Evolutionary conservation across 495 filamentous ascomycete genomes (phyloP).

Genomic region (Rostrohypoxylon terebratum): DNA sequence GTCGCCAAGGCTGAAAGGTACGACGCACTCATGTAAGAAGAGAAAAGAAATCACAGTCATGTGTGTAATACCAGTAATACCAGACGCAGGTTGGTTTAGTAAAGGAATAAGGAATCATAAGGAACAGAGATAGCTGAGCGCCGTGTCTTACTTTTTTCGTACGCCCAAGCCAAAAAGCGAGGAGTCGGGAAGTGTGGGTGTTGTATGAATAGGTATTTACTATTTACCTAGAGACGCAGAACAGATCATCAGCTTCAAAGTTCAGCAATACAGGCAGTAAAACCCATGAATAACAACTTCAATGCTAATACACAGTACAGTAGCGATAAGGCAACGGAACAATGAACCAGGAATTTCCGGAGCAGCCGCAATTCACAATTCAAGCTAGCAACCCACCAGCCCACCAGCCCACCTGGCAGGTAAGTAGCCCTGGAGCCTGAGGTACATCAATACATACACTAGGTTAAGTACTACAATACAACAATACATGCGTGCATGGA

Average conservation of each 20-base stretch:
- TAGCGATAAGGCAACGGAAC: conserved; percentile 30
- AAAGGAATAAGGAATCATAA: background rate
- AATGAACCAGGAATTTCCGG: conserved; percentile 35
- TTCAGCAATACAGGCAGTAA: too few species aligned
- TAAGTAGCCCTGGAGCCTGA: background rate
- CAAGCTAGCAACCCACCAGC: background rate
- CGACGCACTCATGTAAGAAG: background rate
- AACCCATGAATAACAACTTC: too few species aligned
- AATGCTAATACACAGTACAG: too few species aligned
- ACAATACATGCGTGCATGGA: background rate
- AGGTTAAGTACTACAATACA: too few species aligned
- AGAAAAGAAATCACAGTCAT: conserved; percentile 8
- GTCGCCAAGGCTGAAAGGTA: conserved; percentile 21
- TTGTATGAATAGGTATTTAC: background rate
- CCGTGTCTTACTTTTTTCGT: conserved; percentile 1
- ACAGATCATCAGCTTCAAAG: background rate
- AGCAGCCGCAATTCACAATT: conserved; percentile 45
- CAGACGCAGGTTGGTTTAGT: background rate
- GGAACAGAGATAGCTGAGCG: conserved; percentile 10
- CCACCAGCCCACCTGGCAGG: too few species aligned
- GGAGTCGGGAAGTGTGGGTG: background rate
- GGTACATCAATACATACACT: conserved; percentile 21
- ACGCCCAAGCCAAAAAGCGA: background rate
- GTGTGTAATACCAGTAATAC: background rate
- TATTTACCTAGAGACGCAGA: background rate